Percentiles rank a stretch among this genome's conserved stretches.
phyloP scores from a whole-genome alignment of 192 early-diverging fungal species.

The Coemansia aciculifera region DNA sequence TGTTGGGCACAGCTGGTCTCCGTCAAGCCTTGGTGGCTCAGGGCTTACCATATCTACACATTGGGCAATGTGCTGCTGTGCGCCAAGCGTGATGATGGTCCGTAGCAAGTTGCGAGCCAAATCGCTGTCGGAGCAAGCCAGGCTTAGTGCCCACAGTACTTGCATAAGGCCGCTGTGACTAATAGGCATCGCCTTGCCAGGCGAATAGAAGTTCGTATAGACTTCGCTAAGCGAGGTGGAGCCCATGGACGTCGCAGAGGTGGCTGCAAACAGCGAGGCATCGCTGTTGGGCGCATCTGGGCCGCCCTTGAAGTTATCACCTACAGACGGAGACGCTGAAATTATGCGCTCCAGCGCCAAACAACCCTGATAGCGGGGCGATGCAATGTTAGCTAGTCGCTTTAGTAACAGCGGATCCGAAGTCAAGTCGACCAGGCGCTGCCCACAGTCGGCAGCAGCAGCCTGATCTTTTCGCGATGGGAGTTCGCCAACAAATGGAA shows the following conservation, averaged over 20 bases:
- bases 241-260: slow-evolving; percentile 17
- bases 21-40: background rate
- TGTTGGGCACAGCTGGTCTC: background rate
- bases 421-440: slow-evolving; percentile 18
- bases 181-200: slow-evolving; percentile 15
- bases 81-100: slow-evolving; percentile 29
- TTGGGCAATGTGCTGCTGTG: slow-evolving; percentile 37
- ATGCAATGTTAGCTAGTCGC: slow-evolving; percentile 43
- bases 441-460: slow-evolving; percentile 4
- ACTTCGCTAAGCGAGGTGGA: slow-evolving; percentile 23
- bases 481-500: slow-evolving; percentile 16
- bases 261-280: slow-evolving; percentile 12
- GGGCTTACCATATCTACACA: slow-evolving; percentile 20
- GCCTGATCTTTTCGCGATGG: background rate
- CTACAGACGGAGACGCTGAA: slow-evolving; percentile 19
- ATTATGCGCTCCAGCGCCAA: slow-evolving; percentile 44
- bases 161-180: slow-evolving; percentile 24
- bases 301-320: slow-evolving; percentile 28
- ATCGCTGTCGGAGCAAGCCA: slow-evolving; percentile 27
- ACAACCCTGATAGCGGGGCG: slow-evolving; percentile 40
- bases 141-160: slow-evolving; percentile 47
- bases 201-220: slow-evolving; percentile 1
- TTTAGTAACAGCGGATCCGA: slow-evolving; percentile 29
- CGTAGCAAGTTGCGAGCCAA: slow-evolving; percentile 26
- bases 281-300: slow-evolving; percentile 6